A percentile compares a stretch with the other conserved stretches of the same genome.
phyloP scores from a whole-genome alignment of 164 flowering plant genomes.

The Malania oleifera region DNA sequence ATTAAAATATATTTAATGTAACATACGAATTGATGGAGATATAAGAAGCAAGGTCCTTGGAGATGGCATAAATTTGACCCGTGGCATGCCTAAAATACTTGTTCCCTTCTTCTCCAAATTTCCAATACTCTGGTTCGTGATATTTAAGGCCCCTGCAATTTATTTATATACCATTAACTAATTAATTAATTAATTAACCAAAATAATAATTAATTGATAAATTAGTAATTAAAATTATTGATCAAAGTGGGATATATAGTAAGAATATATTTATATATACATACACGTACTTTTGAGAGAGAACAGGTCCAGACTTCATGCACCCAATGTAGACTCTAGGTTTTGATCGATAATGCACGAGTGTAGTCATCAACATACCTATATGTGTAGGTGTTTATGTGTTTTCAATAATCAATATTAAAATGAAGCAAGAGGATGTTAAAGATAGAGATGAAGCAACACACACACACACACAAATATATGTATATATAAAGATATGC shows the following conservation, averaged over 20 bases:
- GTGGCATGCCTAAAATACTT: conserved; percentile 95
- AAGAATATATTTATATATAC: not conserved
- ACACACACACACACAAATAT: too few species aligned
- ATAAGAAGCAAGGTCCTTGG: conserved; percentile 77
- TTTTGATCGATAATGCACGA: conserved; percentile 42
- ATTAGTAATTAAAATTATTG: not conserved
- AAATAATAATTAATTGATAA: not conserved
- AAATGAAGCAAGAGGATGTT: too few species aligned
- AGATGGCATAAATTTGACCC: conserved; percentile 85
- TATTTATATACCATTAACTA: not conserved
- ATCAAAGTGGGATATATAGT: not conserved
- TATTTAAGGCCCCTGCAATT: conserved; percentile 64
- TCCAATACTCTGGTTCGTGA: conserved; percentile 86
- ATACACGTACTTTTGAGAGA: conserved; percentile 58
- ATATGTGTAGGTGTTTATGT: too few species aligned
- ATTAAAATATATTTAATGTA: not conserved
- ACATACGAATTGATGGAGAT: conserved; percentile 66
- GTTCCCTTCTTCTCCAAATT: conserved; percentile 90
- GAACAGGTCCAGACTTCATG: conserved; percentile 96
- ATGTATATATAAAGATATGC: too few species aligned
- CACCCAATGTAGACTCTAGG: conserved; percentile 76
- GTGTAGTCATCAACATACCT: conserved; percentile 52
- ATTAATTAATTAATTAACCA: not conserved
- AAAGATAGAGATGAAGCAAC: too few species aligned
- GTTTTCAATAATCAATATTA: too few species aligned